phyloP scores from a whole-genome alignment of 2,329 filamentous ascomycete species.

The Verticillium nubilum region DNA sequence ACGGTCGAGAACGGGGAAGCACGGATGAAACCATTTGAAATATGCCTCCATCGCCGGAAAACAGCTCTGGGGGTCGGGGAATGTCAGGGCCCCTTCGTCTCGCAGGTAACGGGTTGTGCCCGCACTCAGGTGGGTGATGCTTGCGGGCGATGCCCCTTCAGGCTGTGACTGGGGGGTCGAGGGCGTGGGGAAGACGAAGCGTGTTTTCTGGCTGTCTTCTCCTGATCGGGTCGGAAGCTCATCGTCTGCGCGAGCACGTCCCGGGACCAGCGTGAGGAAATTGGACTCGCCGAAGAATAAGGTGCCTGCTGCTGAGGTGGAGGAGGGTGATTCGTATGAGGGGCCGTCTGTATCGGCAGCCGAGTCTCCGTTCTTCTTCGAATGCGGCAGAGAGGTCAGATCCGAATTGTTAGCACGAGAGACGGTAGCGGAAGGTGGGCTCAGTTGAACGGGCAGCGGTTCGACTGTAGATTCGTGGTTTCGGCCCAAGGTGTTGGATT shows the following conservation, averaged over 20 bases:
- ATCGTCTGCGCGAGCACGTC: background rate
- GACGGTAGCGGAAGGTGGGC: background rate
- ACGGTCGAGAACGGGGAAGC: conserved; percentile 48
- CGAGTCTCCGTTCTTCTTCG: background rate
- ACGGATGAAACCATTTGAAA: conserved; percentile 52
- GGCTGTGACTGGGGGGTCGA: conserved; percentile 7
- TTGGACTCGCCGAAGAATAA: conserved; percentile 33
- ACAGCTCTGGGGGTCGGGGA: conserved; percentile 12
- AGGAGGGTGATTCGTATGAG: background rate
- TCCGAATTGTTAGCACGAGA: too few relatives aligned
- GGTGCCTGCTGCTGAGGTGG: conserved; percentile 16
- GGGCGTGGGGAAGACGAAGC: conserved; percentile 11
- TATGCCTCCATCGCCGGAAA: conserved; percentile 36
- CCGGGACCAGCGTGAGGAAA: conserved; percentile 26
- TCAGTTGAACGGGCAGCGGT: background rate
- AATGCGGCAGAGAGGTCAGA: too few relatives aligned
- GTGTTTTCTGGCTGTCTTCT: conserved; percentile 5
- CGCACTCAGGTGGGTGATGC: conserved; percentile 10
- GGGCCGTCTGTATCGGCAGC: conserved; percentile 6
- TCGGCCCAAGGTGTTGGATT: background rate
- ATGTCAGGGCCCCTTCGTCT: conserved; percentile 15
- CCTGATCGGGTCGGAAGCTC: background rate
- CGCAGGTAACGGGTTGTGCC: conserved; percentile 13
- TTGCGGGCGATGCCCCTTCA: conserved; percentile 3
- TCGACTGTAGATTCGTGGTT: background rate